Base-by-base conservation (phyloP, 768 basidiomycete species). In the Chlorophyllum brunneum region DNA sequence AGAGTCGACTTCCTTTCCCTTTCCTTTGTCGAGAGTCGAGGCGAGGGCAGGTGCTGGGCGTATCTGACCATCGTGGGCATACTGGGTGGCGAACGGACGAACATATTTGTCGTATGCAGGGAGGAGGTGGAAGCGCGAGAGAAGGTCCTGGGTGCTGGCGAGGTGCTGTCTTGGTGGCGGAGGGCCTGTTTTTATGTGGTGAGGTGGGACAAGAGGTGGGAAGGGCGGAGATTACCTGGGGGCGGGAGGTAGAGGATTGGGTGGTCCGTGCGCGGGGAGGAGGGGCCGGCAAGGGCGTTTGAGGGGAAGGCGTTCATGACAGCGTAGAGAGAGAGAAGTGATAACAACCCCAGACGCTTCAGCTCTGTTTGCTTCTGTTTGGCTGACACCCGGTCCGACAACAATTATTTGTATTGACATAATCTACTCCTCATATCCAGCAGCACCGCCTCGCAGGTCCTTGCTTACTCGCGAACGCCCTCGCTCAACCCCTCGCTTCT, bases 61-160 rank as follows among this genome's bases (percentile, higher is more conserved):
- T 44, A 30, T 27, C 31, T 52, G 51, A 24, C 51, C 51, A 20
- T 37, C 51, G 26, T 44, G 22, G 18, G 33, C 3, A 24, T 52
- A 52, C 41, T 52, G 51, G n/a, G 51, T 52, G n/a, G 51, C 51
- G 34, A 34, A 44, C 9, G 81, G 77, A n/a, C 83, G 77, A 45
- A 91, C 89, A 61, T 91, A 86, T 62, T 83, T 86, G 70, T 90
- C 84, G 64, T 92, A 92, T n/a, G 86, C 82, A 8, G 82, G 59
- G 44, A 83, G 76, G 24, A 92, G 80, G 44, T 79, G 72, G 60
- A 92, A 88, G 55, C 84, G 83, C 39, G 79, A 72, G 51, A 92
- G 75, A 46, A 92, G 81, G 68, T 92, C 89, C 61, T 92, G 81
- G 1, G 90, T 90, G 69, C 88, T 88, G 34, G 76, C 66, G 45